Conservation (phyloP, 176 grass and related monocot genomes). For the Alloteropsis semialata region DNA sequence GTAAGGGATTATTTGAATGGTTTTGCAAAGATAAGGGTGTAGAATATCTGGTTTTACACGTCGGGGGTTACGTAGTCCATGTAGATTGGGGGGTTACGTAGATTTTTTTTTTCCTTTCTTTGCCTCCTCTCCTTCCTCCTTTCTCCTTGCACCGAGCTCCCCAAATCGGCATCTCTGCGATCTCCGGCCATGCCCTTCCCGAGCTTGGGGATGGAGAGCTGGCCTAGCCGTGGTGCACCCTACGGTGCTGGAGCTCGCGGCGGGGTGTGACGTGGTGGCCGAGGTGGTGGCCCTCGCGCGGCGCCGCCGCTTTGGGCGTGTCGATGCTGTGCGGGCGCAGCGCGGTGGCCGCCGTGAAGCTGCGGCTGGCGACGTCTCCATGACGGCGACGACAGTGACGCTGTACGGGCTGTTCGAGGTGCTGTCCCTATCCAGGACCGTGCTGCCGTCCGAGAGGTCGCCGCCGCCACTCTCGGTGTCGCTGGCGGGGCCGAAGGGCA, state of each 20-base stretch:
- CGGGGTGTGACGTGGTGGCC: constrained; percentile 54
- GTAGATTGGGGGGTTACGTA: no score
- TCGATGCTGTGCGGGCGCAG: constrained; percentile 80
- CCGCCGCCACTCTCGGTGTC: constrained; percentile 54
- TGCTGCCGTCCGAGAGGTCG: constrained; percentile 10
- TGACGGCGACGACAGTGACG: constrained; percentile 10
- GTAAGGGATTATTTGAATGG: no score
- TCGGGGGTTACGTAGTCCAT: no score
- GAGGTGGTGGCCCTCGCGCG: constrained; percentile 54
- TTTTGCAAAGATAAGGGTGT: no score
- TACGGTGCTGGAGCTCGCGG: constrained; percentile 60
- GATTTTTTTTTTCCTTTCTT: no score
- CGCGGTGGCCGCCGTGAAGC: constrained; percentile 43
- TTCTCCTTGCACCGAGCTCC: no score
- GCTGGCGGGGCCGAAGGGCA: constrained; percentile 52
- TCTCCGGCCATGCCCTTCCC: no score
- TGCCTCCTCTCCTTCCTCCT: no score
- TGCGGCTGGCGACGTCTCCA: constrained; percentile 44
- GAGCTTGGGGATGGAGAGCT: no score
- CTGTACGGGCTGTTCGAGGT: constrained; percentile 74
- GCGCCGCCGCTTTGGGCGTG: constrained; percentile 50
- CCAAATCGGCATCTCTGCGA: no score
- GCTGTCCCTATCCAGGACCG: constrained; percentile 61
- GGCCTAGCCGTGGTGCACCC: constrained; percentile 69
- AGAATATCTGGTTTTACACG: no score